These are phyloP conservation scores for Quercus lobata DNA, from an alignment of 331 rosid species.

Conservation along the genomic window DNA sequence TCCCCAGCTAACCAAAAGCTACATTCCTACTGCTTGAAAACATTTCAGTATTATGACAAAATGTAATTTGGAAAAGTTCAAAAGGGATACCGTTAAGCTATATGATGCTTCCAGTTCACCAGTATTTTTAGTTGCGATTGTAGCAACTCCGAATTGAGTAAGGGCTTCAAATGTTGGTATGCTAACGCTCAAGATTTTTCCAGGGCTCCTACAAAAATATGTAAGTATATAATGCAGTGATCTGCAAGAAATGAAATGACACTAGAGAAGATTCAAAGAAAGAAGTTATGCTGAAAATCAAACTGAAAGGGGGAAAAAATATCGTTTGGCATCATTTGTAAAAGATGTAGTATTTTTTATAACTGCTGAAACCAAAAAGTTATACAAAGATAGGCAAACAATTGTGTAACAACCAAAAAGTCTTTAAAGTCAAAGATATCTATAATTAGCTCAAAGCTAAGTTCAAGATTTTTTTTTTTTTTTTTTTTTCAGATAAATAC, in stretches of 20 bases:
- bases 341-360: not conserved
- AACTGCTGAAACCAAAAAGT: not conserved
- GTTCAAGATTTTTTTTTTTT: not conserved
- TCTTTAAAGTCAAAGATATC: not conserved
- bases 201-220: slow-evolving; percentile 70
- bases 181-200: slow-evolving; percentile 73
- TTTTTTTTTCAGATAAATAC: not conserved
- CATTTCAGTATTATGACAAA: not conserved
- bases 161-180: slow-evolving; percentile 86
- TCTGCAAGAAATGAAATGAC: not conserved
- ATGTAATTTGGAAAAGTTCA: slow-evolving; percentile 10
- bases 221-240: not conserved
- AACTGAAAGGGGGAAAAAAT: not conserved
- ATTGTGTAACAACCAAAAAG: not conserved
- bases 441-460: not conserved
- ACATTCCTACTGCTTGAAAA: not conserved
- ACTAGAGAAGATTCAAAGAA: not conserved
- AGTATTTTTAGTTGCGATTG: slow-evolving; percentile 68
- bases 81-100: slow-evolving; percentile 74
- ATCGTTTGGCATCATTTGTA: not conserved
- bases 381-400: not conserved
- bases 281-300: not conserved
- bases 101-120: slow-evolving; percentile 98
- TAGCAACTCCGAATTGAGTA: slow-evolving; percentile 81
- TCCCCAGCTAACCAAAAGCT: not conserved